Base-by-base conservation (phyloP, 78 protist species). In the Dictyostelium brefeldianum region DNA sequence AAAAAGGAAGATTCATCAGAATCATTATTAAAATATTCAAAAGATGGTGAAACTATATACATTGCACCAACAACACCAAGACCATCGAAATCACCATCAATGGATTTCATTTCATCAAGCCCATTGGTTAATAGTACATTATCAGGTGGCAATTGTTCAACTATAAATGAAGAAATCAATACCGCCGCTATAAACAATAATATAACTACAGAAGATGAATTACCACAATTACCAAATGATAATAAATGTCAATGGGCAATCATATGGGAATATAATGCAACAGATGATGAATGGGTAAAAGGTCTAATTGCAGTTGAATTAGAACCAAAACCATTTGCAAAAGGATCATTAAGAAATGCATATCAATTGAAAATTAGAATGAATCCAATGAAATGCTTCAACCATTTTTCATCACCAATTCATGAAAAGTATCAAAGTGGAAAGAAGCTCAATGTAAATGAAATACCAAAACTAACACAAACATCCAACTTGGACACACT, bases 261-360 rank as follows among this genome's bases (percentile, higher is more conserved):
- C 0, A 81, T 77, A 12, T 85, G 83, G 81, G 93, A 87, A 77
- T 87, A 87, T 54, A 29, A 29, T 17, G 78, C 85, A 29, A 53
- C 20, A 22, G 93, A 74, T 18, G 93, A 87, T 27, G 93, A 87
- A 50, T 87, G 93, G 93, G 56, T 70, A n/a, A 31, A 81, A 48
- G 93, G 84, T 18, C 10, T 87, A 9, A 65, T 87, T 22, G 67
- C 71, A 14, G 78, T 87, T 14, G 83, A 87, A 50, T 29, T 87
- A 50, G 93, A 87, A 29, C 12, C 87, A 0, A 50, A 65, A 53
- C 80, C 96, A 51, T 92, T 92, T 43, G 89, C 91, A 15, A 67
- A 59, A 17, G 96, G 96, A 53, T 87, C 91, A 50, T 59, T 83
- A 9, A 56, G 96, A 20, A 46, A 50, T 75, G 91, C 92, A 36